Evolutionary conservation across 2,329 filamentous ascomycete genomes (phyloP).

Genomic region (Tolypocladium nubicola): DNA sequence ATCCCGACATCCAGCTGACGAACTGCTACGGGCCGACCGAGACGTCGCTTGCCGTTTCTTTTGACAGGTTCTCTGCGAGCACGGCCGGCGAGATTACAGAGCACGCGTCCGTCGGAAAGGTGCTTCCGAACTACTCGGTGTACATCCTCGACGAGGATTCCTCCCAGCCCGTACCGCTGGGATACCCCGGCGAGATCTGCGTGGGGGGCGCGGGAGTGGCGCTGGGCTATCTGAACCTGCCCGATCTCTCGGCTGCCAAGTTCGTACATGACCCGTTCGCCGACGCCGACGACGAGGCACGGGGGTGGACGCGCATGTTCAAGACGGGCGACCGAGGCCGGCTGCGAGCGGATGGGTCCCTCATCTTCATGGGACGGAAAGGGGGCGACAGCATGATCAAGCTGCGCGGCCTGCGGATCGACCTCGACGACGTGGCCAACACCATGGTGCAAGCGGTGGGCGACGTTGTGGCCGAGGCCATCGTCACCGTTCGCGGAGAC

Average conservation of each 20-base stretch:
- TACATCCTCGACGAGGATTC: constrained; percentile 28
- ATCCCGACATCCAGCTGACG: constrained; percentile 2
- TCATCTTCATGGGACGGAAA: constrained; percentile 26
- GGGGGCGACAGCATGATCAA: constrained; percentile 34
- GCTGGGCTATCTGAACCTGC: constrained; percentile 26
- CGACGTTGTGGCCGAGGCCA: constrained; percentile 9
- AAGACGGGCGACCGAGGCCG: constrained; percentile 29
- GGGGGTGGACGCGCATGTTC: constrained; percentile 19
- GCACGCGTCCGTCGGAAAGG: constrained; percentile 6
- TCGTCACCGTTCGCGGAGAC: constrained; percentile 11
- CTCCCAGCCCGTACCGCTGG: constrained; percentile 4
- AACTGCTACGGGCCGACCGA: constrained; percentile 22
- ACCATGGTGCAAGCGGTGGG: constrained; percentile 10
- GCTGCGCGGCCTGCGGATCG: constrained; percentile 31
- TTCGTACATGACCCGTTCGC: constrained; percentile 2
- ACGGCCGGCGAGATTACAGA: not conserved
- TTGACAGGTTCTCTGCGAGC: not conserved
- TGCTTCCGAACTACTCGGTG: constrained; percentile 21
- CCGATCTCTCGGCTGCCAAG: not conserved
- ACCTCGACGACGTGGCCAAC: constrained; percentile 29
- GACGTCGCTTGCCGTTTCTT: constrained; percentile 5
- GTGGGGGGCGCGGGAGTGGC: constrained; percentile 28
- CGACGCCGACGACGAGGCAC: constrained; percentile 1
- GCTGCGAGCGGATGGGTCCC: constrained; percentile 18
- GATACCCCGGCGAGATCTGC: constrained; percentile 11